phyloP scores from a whole-genome alignment of 2,329 filamentous ascomycete species.

The Alternaria dauci region DNA sequence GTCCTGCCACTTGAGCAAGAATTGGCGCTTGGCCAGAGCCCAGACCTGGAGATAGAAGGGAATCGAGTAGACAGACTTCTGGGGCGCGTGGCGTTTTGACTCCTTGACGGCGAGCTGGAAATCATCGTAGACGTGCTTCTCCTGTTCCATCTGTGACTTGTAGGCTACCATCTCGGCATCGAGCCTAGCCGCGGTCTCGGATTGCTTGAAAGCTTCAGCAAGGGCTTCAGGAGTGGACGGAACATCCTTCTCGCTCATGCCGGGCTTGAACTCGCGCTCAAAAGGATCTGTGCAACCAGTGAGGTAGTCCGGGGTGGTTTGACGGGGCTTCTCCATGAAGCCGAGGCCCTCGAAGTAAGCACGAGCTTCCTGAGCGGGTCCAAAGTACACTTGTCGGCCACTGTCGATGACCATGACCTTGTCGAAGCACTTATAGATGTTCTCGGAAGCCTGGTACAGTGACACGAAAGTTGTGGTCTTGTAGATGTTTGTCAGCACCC shows the following conservation, averaged over 20 bases:
- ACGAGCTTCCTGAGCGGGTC: slow-evolving; percentile 71
- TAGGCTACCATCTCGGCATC: slow-evolving; percentile 74
- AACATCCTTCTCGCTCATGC: slow-evolving; percentile 70
- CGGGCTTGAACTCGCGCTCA: slow-evolving; percentile 77
- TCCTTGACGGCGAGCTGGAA: slow-evolving; percentile 79
- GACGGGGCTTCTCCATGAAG: slow-evolving; percentile 75
- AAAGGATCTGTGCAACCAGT: slow-evolving; percentile 86
- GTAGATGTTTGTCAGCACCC: slow-evolving; percentile 80
- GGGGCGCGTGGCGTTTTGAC: slow-evolving; percentile 76
- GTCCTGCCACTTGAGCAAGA: slow-evolving; percentile 86
- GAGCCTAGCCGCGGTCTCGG: slow-evolving; percentile 65
- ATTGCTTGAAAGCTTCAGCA: slow-evolving; percentile 74
- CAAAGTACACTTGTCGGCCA: slow-evolving; percentile 79
- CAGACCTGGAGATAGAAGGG: slow-evolving; percentile 85
- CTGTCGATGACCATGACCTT: slow-evolving; percentile 84
- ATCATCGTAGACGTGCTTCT: slow-evolving; percentile 75
- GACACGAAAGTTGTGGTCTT: slow-evolving; percentile 85
- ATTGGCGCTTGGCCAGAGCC: slow-evolving; percentile 84
- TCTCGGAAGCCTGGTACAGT: slow-evolving; percentile 85
- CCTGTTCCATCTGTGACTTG: slow-evolving; percentile 67
- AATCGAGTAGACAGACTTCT: slow-evolving; percentile 81
- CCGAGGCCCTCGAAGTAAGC: slow-evolving; percentile 80
- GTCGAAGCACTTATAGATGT: slow-evolving; percentile 81
- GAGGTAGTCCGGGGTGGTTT: slow-evolving; percentile 83
- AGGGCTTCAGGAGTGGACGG: slow-evolving; percentile 74